Conservation (phyloP, 768 basidiomycete genomes). For the Strobilomyces dryophilus region DNA sequence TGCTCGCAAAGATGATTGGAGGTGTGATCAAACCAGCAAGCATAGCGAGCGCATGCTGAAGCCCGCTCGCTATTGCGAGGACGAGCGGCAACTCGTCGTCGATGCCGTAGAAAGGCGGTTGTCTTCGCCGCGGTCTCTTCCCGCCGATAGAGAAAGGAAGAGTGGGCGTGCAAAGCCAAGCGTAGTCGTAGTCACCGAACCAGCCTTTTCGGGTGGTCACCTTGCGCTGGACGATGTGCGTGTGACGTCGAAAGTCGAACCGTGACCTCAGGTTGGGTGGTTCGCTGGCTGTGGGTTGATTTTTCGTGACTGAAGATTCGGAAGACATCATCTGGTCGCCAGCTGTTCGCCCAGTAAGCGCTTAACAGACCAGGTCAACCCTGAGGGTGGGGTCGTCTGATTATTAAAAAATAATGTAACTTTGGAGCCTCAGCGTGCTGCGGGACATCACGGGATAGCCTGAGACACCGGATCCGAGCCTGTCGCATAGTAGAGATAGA, state of each 20-base stretch:
- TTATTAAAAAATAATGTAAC: background rate
- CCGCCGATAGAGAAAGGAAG: slow-evolving; percentile 50
- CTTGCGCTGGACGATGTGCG: slow-evolving; percentile 27
- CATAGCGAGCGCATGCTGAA: slow-evolving; percentile 80
- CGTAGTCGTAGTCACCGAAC: slow-evolving; percentile 83
- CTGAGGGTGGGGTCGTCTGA: background rate
- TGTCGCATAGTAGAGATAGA: too few species aligned
- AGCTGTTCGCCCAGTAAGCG: background rate
- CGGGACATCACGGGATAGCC: background rate
- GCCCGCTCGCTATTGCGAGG: slow-evolving; percentile 67
- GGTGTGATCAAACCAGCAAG: slow-evolving; percentile 79
- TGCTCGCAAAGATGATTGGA: slow-evolving; percentile 72
- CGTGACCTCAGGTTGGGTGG: slow-evolving; percentile 9
- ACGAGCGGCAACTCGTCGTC: slow-evolving; percentile 69
- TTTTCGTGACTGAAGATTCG: slow-evolving; percentile 7
- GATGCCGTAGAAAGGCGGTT: slow-evolving; percentile 73
- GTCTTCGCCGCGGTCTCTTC: slow-evolving; percentile 17
- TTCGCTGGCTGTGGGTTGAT: slow-evolving; percentile 15
- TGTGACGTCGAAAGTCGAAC: slow-evolving; percentile 5
- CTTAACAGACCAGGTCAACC: too few species aligned
- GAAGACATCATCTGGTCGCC: slow-evolving; percentile 14
- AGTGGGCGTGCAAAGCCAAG: slow-evolving; percentile 64
- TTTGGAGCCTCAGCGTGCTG: background rate
- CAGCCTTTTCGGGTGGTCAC: slow-evolving; percentile 59
- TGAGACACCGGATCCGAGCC: too few species aligned